Evolutionary conservation across 2,329 filamentous ascomycete species (phyloP).

Genomic region (Penicillium corylophilum): DNA sequence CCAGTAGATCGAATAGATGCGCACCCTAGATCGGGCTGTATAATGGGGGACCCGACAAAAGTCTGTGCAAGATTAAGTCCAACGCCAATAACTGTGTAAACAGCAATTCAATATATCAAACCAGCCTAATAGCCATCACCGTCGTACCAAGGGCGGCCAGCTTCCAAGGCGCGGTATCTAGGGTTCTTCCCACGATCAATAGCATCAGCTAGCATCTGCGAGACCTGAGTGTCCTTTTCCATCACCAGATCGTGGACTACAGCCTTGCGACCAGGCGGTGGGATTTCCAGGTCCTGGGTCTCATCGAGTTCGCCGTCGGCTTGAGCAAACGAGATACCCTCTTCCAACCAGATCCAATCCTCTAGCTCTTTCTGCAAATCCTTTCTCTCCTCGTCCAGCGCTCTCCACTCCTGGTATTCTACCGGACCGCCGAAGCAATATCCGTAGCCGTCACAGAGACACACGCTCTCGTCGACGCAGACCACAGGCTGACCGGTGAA

Average conservation of each 20-base stretch:
- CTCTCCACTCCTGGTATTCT: slow-evolving; percentile 11
- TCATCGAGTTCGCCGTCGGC: slow-evolving; percentile 6
- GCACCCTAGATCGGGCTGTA: not conserved
- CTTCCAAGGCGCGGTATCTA: slow-evolving; percentile 51
- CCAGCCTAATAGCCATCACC: slow-evolving; percentile 53
- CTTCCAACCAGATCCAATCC: slow-evolving; percentile 13
- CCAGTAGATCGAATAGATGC: not conserved
- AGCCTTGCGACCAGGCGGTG: slow-evolving; percentile 4
- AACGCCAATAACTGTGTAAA: not conserved
- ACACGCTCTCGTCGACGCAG: slow-evolving; percentile 54
- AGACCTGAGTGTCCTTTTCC: slow-evolving; percentile 44
- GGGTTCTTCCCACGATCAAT: slow-evolving; percentile 53
- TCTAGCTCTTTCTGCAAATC: slow-evolving; percentile 9
- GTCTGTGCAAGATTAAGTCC: not conserved
- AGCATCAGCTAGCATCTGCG: slow-evolving; percentile 45
- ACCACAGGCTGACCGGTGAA: slow-evolving; percentile 52
- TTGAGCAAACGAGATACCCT: slow-evolving; percentile 4
- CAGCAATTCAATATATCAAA: not conserved
- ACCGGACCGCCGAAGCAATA: slow-evolving; percentile 44
- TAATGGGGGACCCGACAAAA: not conserved
- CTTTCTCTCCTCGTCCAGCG: slow-evolving; percentile 5
- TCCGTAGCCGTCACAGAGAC: slow-evolving; percentile 65
- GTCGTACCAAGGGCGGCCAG: slow-evolving; percentile 55
- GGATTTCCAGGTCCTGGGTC: slow-evolving; percentile 7
- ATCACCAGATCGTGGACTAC: slow-evolving; percentile 47